Base-by-base conservation (phyloP, 2,329 filamentous ascomycete species). In the Torrubiella hemipterigena region DNA sequence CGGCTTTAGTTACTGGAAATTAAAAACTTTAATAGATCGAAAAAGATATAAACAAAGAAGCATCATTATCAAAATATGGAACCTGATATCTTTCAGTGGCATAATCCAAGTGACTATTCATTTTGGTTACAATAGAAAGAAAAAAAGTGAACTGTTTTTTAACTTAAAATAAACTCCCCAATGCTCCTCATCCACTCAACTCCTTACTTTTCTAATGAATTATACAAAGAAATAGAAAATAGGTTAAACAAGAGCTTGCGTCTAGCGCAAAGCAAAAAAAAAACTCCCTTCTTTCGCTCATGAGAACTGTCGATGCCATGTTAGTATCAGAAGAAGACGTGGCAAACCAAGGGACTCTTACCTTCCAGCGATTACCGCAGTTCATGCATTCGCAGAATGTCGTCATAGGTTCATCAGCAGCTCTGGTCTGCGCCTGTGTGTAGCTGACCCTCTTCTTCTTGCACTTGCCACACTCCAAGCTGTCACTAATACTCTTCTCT, bases 401-500 rank as follows among this genome's bases (percentile, higher is more conserved):
- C 38, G 77, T 81, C 77, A 81, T 81, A 43, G 89, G 89, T 61
- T 96, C 91, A 71, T 98, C 91, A 42, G 91, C 91, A 62, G 76
- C 82, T 42, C 91, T 73, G 12, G 91, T 98, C 67, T 98, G 91
- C 5, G 91, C 91, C 61, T 98, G 91, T 29, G 76, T 85, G 59
- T 98, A 98, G 57, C 81, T 86, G 51, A 96, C 91, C 67, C 85
- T 87, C 66, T 82, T 87, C 69, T 93, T 71, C 47, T 82, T 82
- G 61, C 91, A 98, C 57, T 86, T 87, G 50, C 85, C 75, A 61
- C 91, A 98, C 58, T 84, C 79, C 49, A 96, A 69, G 35, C 79
- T 83, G 52, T 81, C 80, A 52, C 79, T 86, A 60, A 95, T 85
- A 51, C 81, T 87, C 69, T 86, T 91, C 59, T 94, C 81, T 13